Conservation (phyloP, 306 rosid species). For the Pterocarpus santalinus region DNA sequence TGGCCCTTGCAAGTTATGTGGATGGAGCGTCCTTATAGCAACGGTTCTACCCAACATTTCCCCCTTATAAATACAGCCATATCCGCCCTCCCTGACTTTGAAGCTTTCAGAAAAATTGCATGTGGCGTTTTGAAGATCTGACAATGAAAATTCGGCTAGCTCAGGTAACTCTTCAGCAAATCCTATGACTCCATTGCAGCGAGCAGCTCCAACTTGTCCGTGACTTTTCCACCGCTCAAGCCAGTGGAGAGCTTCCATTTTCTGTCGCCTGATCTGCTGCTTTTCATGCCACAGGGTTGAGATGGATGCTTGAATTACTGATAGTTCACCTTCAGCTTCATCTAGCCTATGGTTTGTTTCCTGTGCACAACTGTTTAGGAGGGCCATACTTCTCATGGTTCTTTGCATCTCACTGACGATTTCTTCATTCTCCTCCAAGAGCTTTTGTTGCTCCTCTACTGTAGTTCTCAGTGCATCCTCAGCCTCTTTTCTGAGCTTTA, state of each 20-base stretch:
- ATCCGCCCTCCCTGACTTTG: constrained; percentile 71
- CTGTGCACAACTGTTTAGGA: constrained; percentile 63
- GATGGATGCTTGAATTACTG: constrained; percentile 71
- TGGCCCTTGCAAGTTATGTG: constrained; percentile 69
- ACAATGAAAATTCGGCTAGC: constrained; percentile 72
- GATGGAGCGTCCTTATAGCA: constrained; percentile 72
- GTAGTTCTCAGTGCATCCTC: constrained; percentile 58
- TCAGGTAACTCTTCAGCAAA: constrained; percentile 62
- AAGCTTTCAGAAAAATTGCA: constrained; percentile 88
- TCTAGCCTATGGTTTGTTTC: constrained; percentile 68
- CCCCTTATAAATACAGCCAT: constrained; percentile 83
- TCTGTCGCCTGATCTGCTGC: constrained; percentile 71
- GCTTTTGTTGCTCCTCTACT: constrained; percentile 63
- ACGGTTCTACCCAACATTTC: constrained; percentile 88
- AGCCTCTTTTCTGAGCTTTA: constrained; percentile 61
- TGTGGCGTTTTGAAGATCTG: constrained; percentile 79
- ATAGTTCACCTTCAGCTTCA: constrained; percentile 67
- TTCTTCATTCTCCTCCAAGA: constrained; percentile 65
- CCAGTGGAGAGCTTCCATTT: constrained; percentile 74
- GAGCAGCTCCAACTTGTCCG: constrained; percentile 63
- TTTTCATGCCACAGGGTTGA: constrained; percentile 70
- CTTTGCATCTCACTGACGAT: constrained; percentile 56
- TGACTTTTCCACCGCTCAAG: constrained; percentile 75
- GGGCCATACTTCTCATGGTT: constrained; percentile 70
- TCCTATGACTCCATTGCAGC: constrained; percentile 57